Percentiles rank a stretch among this genome's conserved stretches.
Conservation (phyloP, 1,139 yeast species). For the Diutina neorugosa region DNA sequence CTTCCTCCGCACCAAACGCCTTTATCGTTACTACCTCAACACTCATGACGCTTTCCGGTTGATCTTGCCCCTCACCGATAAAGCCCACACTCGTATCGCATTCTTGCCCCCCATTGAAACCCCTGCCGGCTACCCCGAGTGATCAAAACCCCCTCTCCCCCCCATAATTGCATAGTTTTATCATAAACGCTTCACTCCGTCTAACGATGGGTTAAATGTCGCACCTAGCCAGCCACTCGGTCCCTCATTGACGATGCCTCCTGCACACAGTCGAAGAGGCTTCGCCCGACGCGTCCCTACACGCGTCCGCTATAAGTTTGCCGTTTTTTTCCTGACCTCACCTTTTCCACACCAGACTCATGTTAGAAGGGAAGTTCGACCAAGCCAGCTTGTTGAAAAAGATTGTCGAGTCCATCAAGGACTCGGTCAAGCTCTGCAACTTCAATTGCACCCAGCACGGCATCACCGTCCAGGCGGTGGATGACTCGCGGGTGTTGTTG, state of each 20-base stretch:
- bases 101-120: constrained; percentile 6
- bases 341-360: constrained; percentile 12
- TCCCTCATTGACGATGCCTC: background rate
- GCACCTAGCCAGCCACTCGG: background rate
- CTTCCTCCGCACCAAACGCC: constrained; percentile 66
- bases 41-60: constrained; percentile 88
- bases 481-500: constrained; percentile 88
- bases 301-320: background rate
- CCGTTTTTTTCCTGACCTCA: background rate
- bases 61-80: constrained; percentile 19
- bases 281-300: background rate
- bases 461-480: constrained; percentile 93
- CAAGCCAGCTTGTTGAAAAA: constrained; percentile 87
- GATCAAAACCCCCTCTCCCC: background rate
- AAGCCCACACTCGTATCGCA: constrained; percentile 8
- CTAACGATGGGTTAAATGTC: too few relatives aligned
- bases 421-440: constrained; percentile 87
- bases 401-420: constrained; percentile 86
- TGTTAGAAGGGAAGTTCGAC: constrained; percentile 96
- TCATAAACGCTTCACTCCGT: too few relatives aligned
- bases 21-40: constrained; percentile 78
- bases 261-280: background rate
- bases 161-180: background rate
- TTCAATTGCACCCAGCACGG: constrained; percentile 95
- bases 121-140: background rate